phyloP scores from a whole-genome alignment of 2,329 filamentous ascomycete species.

The Fusarium mangiferae region DNA sequence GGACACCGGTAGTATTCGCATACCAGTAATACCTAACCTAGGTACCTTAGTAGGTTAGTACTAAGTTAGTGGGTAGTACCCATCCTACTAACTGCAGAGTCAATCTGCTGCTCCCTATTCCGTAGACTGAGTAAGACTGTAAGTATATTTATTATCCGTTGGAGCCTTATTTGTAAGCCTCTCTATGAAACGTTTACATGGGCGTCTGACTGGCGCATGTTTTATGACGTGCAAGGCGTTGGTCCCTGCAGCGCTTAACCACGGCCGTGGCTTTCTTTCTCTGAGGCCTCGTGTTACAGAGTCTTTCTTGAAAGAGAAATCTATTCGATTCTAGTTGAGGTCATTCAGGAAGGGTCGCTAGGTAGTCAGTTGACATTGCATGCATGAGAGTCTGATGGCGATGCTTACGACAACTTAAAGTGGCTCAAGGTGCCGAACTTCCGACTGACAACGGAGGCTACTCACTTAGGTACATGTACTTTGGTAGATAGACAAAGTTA shows the following conservation, averaged over 20 bases:
- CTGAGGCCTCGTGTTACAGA: not conserved
- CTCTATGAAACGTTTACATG: not conserved
- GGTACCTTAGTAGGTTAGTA: no score
- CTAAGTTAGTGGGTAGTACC: not conserved
- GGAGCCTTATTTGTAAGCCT: not conserved
- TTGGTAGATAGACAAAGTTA: no score
- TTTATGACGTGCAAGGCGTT: slow-evolving; percentile 8
- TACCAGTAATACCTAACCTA: not conserved
- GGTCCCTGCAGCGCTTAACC: slow-evolving; percentile 5
- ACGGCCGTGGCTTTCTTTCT: not conserved
- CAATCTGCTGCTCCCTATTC: not conserved
- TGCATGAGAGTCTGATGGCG: not conserved
- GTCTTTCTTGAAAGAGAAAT: not conserved
- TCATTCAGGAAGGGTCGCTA: not conserved
- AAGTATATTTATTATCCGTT: not conserved
- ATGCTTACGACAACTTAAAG: slow-evolving; percentile 26
- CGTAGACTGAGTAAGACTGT: not conserved
- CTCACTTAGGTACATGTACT: not conserved
- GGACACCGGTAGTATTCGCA: not conserved
- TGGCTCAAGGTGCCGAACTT: slow-evolving; percentile 28
- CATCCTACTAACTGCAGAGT: not conserved
- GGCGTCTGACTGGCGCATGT: not conserved
- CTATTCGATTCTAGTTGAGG: not conserved
- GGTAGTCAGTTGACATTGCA: not conserved
- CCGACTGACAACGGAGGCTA: slow-evolving; percentile 6